Evolutionary conservation across 768 basidiomycete genomes (phyloP).

Genomic region (Podaxis rugospora): DNA sequence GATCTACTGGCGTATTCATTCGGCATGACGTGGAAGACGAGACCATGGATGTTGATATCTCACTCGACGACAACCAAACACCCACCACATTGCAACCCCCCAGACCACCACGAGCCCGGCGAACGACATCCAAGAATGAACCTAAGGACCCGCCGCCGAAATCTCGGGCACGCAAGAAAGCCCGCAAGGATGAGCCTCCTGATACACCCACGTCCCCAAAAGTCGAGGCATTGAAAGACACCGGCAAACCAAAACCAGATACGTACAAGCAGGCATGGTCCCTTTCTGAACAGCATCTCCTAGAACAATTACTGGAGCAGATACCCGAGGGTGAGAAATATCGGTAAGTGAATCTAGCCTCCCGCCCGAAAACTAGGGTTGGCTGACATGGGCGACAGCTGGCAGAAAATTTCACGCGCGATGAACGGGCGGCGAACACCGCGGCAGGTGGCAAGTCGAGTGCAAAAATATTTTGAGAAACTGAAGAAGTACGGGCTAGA

Average conservation of each 20-base stretch:
- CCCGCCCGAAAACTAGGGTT: not conserved
- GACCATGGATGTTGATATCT: conserved; percentile 56
- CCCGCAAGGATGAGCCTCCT: not conserved
- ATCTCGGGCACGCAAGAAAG: conserved; percentile 5
- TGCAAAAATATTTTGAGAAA: conserved; percentile 87
- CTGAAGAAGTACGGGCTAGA: conserved; percentile 62
- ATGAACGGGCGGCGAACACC: conserved; percentile 78
- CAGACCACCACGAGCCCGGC: not conserved
- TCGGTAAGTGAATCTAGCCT: conserved; percentile 38
- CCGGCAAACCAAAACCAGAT: conserved; percentile 48
- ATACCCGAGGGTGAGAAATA: conserved; percentile 77
- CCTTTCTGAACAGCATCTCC: conserved; percentile 67
- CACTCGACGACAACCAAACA: conserved; percentile 13
- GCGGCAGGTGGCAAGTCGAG: conserved; percentile 82
- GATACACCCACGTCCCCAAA: not conserved
- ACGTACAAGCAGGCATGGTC: conserved; percentile 87
- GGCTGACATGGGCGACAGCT: conserved; percentile 34
- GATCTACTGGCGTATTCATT: conserved; percentile 42
- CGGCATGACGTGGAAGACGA: conserved; percentile 58
- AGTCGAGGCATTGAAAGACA: conserved; percentile 9
- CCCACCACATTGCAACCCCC: not conserved
- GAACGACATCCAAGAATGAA: not conserved
- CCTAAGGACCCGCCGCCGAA: not conserved
- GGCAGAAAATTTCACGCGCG: conserved; percentile 77
- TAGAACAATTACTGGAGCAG: conserved; percentile 70